Evolutionary conservation across 2,329 filamentous ascomycete species (phyloP), one percentile per base, ranked within the genome.

Genomic region (Penicillium sp.): DNA sequence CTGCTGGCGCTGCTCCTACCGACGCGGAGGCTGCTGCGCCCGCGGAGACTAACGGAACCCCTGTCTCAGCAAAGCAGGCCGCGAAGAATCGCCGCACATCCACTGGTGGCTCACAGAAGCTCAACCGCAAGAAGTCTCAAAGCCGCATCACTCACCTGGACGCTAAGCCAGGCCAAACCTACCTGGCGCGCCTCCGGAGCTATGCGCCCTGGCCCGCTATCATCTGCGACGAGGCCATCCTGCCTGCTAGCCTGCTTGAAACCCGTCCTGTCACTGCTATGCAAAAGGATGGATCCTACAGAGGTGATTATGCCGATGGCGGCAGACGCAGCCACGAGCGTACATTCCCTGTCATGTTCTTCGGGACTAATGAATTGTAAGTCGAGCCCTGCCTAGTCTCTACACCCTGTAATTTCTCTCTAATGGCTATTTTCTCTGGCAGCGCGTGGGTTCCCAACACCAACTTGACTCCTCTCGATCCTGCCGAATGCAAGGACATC

Each of bases 281-380:
- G 64, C 85, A 89, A 55, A 77, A 84, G 19, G 93, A 97, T 73
- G 93, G 93, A 54, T 89, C 88, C 38, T 96, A 94, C 72, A 86
- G 90, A 50, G 90, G 91, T 56, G 89, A 93, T 61, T 97, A 90
- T 69, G 84, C 86, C 38, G 91, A 96, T 66, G 92, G 89, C 57
- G 93, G 90, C 65, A 94, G 94, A 79, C 89, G 91, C 62, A 86
- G 84, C 39, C 84, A 87, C 58, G 91, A 97, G 74, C 84, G 93
- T 60, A 91, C 89, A 29, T 97, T 91, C 71, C 90, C 93, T 5
- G 86, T 97, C 68, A 97, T 97, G 93, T 97, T 96, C 72, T 78
- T 97, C 47, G 81, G 85, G 60, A 96, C 92, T 35, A 97, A 97
- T 68, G 93, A 97, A 81, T 97, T 99, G 94, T 99, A 78, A 84